phyloP scores from a whole-genome alignment of 2,329 filamentous ascomycete species.

The Pseudogymnoascus pannorum region DNA sequence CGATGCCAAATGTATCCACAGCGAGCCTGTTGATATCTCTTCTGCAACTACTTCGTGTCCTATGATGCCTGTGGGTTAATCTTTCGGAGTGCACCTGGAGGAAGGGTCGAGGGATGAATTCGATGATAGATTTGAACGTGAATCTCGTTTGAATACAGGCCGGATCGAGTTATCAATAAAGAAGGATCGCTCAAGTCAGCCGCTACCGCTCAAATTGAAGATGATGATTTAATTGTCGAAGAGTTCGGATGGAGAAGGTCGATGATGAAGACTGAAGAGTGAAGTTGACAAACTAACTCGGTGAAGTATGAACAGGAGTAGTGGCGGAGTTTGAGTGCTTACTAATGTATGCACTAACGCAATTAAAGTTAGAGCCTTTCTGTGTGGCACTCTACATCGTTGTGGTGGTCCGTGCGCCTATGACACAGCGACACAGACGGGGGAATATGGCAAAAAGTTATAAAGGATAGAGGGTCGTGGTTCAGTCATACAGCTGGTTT shows the following conservation, averaged over 20 bases:
- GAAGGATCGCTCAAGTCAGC: not conserved
- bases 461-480: conserved; percentile 6
- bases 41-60: not conserved
- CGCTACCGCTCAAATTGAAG: not conserved
- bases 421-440: conserved; percentile 1
- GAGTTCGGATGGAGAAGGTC: conserved; percentile 1
- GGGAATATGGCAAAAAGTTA: conserved; percentile 3
- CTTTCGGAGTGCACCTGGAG: not conserved
- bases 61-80: conserved; percentile 5
- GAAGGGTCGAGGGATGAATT: not conserved
- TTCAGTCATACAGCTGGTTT: conserved; percentile 2
- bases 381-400: not conserved
- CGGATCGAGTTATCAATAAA: not conserved
- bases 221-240: not conserved
- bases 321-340: conserved; percentile 1
- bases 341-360: not conserved
- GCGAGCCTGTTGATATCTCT: conserved; percentile 3
- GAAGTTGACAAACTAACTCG: not conserved
- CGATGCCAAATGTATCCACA: conserved; percentile 8
- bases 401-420: not conserved
- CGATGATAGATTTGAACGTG: not conserved
- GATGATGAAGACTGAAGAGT: conserved; percentile 4
- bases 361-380: not conserved
- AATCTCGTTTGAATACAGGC: conserved; percentile 3
- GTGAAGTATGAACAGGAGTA: conserved; percentile 3